Evolutionary conservation across 1,284 basidiomycete genomes (phyloP).

Genomic region (Trametes versicolor): DNA sequence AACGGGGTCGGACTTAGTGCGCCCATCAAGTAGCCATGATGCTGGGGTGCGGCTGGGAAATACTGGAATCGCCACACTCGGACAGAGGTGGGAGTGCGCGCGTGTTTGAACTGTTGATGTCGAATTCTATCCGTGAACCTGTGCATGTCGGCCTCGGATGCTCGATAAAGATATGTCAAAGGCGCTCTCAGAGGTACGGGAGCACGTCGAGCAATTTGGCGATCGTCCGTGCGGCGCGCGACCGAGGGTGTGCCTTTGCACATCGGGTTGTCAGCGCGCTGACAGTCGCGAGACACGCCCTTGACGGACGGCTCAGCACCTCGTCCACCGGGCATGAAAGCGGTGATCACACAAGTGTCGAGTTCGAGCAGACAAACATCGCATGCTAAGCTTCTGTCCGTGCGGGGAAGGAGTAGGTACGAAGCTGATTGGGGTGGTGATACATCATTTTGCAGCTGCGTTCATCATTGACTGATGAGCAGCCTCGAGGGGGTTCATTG

Average conservation of each 20-base stretch:
- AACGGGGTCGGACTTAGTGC: conserved; percentile 16
- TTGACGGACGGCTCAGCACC: not conserved
- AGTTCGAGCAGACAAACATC: conserved; percentile 10
- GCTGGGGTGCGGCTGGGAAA: conserved; percentile 10
- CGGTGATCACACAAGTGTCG: not conserved
- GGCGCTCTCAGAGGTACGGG: conserved; percentile 10
- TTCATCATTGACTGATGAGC: conserved; percentile 33
- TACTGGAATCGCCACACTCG: conserved; percentile 4
- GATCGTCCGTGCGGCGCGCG: conserved; percentile 21
- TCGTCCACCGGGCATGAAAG: not conserved
- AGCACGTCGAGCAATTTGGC: conserved; percentile 7
- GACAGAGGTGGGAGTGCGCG: conserved; percentile 18
- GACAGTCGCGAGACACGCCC: not conserved
- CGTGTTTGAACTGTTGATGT: conserved; percentile 11
- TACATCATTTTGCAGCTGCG: conserved; percentile 31
- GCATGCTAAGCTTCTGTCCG: not conserved
- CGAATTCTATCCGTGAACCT: conserved; percentile 4
- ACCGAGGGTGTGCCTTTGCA: conserved; percentile 6
- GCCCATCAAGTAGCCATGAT: conserved; percentile 23
- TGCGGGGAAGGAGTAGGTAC: conserved; percentile 21
- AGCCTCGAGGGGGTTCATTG: conserved; percentile 17
- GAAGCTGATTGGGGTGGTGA: conserved; percentile 25
- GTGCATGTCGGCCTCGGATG: conserved; percentile 4
- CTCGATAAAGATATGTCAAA: conserved; percentile 1
- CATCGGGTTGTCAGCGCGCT: conserved; percentile 13